Conservation (phyloP, 1,284 basidiomycete species). For the Cutaneotrichosporon sp. region DNA sequence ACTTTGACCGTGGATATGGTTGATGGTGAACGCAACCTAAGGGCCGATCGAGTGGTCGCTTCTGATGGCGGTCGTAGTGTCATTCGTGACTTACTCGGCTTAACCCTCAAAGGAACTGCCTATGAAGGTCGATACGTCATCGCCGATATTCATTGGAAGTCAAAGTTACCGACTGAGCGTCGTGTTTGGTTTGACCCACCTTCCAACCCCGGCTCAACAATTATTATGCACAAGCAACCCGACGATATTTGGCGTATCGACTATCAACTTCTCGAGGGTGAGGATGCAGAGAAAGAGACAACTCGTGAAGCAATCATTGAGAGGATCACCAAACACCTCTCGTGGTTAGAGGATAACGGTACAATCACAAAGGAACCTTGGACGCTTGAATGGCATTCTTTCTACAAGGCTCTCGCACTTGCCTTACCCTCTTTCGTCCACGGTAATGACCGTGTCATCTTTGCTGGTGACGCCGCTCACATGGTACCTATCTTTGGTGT, state of each 20-base stretch:
- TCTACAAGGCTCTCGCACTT: constrained; percentile 28
- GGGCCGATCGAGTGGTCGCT: constrained; percentile 21
- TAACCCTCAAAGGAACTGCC: constrained; percentile 21
- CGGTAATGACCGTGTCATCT: constrained; percentile 20
- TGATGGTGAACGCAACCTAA: constrained; percentile 23
- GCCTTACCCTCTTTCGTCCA: constrained; percentile 20
- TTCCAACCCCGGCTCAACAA: constrained; percentile 23
- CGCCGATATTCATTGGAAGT: constrained; percentile 30
- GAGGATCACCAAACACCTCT: constrained; percentile 25
- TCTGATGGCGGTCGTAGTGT: constrained; percentile 22
- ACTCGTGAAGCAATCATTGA: constrained; percentile 21
- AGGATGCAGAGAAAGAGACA: constrained; percentile 22
- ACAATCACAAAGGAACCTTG: constrained; percentile 27
- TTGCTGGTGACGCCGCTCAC: constrained; percentile 27
- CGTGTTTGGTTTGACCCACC: constrained; percentile 28
- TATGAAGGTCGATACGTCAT: constrained; percentile 28
- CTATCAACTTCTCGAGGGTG: constrained; percentile 23
- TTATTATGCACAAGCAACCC: constrained; percentile 31
- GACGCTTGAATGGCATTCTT: constrained; percentile 27
- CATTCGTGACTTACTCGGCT: constrained; percentile 20
- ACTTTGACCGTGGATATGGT: constrained; percentile 21
- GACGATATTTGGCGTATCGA: constrained; percentile 30
- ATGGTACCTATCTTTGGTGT: constrained; percentile 29
- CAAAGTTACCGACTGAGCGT: constrained; percentile 18
- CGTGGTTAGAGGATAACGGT: constrained; percentile 29